Evolutionary conservation across 1,284 basidiomycete species (phyloP), one percentile per base, ranked within the genome.

Genomic region (Tylopilus orsonianus): DNA sequence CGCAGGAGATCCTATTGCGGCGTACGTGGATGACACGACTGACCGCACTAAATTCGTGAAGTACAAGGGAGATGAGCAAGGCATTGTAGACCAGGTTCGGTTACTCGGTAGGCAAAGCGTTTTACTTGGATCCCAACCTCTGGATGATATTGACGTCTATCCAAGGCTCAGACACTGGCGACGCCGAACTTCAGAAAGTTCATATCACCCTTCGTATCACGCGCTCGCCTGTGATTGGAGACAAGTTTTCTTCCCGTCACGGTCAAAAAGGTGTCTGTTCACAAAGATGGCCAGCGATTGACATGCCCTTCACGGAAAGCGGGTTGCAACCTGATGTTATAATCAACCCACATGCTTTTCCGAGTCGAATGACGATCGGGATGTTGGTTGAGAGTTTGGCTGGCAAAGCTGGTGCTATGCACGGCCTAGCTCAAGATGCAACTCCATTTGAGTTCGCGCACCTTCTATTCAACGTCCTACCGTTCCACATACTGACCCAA

Each of bases 341-440:
- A 69, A 99, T 99, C 77, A 99, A 99, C 71, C 97, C 97, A 27
- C 97, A 99, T 69, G 97, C 97, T 18, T 99, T 99, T 79, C 97
- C 97, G 2, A 93, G 88, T 75, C 93, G 97, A 60, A 99, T 99
- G 97, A 99, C 97, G 7, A 99, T 99, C 61, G 97, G 97, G 50
- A 99, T 99, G 97, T 85, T 99, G 65, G 94, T 99, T 54, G 97
- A 99, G 78, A 95, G 91, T 70, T 88, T 99, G 83, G 97, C 97
- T 2, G 97, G 95, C 34, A 99, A 99, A 70, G 90, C 96, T 1
- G 97, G 97, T 52, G 92, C 96, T 2, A 91, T 99, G 88, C 97
- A 99, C 63, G 97, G 97, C 36, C 78, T 99, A 32, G 93, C 95
- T 5, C 97, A 99, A 69, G 97, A 99, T 71, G 96, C 93, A 13